phyloP scores from a whole-genome alignment of 768 basidiomycete species.

The Lactarius tabidus region DNA sequence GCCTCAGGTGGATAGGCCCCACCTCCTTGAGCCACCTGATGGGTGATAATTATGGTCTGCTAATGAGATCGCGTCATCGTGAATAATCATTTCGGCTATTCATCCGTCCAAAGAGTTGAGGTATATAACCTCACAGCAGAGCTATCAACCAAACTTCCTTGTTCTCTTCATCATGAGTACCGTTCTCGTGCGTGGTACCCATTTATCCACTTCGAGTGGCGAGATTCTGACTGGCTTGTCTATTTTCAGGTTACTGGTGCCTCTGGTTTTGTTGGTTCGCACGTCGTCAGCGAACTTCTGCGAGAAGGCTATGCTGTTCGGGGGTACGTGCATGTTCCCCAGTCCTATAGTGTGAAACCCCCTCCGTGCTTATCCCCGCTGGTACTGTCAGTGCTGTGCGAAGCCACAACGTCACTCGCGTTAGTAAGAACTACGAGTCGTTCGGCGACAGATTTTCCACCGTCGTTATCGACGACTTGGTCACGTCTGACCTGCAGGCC shows the following conservation, averaged over 20 bases:
- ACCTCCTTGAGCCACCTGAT: no score
- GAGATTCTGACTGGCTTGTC: neutral
- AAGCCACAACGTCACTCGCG: conserved; percentile 17
- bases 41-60: no score
- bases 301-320: conserved; percentile 47
- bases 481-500: conserved; percentile 25
- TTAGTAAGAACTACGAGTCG: conserved; percentile 13
- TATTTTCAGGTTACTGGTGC: conserved; percentile 40
- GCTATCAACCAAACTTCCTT: neutral
- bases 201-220: neutral
- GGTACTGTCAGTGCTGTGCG: conserved; percentile 25
- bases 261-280: conserved; percentile 36
- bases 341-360: no score
- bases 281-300: conserved; percentile 35
- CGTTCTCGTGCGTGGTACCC: conserved; percentile 6
- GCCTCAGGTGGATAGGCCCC: no score
- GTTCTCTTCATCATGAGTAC: neutral
- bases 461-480: conserved; percentile 26
- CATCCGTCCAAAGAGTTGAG: no score
- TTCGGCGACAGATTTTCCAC: conserved; percentile 25
- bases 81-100: no score
- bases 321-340: conserved; percentile 31
- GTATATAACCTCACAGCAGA: neutral
- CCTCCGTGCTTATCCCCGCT: neutral
- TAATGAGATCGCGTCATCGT: no score